Base-by-base conservation (phyloP, 225 moss, liverwort and hornwort species). In the Sphagnum contortum region DNA sequence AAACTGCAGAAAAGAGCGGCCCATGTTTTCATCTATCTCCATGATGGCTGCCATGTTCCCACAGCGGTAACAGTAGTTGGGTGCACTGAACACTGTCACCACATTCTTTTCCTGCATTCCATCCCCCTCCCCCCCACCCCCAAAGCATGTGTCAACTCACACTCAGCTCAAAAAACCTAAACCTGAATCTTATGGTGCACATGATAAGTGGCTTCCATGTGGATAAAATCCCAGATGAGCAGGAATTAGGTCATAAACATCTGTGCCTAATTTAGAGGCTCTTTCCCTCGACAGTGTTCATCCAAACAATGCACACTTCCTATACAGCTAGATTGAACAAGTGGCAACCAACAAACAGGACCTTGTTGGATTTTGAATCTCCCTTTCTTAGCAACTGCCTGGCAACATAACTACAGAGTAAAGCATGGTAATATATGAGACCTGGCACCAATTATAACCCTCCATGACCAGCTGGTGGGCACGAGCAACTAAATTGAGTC, bases 401-500 rank as follows among this genome's bases (percentile, higher is more conserved):
- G 29, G 29, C 1, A 29, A 29, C 29, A 29, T 29, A 29, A 29
- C 0, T 29, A 29, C 0, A 29, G 29, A 29, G 29, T 29, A 29
- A 29, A 29, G 29, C 29, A 29, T 0, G 29, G 29, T 29, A 29
- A 29, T 29, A 29, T 29, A 29, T 29, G 29, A 44, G 57, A 95
- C 94, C 91, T 95, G 94, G 82, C 94, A 95, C 94, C 94, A 95
- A 76, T 95, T 95, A 66, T 83, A 95, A 47, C 94, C 94, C 80
- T 95, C 94, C 94, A 95, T 95, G 57, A 95, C 94, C 78, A 95
- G 94, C 84, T 95, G 94, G 62, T 95, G 94, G 54, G 94, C 94
- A 65, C 94, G 94, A 10, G 94, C 94, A 71, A 95, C 94, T 84
- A 95, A 82, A 73, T 86, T 95, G 57, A 95, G 91, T 45, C 94